Evolutionary conservation across 768 basidiomycete genomes (phyloP).

Genomic region (Hemileccinum impolitum): DNA sequence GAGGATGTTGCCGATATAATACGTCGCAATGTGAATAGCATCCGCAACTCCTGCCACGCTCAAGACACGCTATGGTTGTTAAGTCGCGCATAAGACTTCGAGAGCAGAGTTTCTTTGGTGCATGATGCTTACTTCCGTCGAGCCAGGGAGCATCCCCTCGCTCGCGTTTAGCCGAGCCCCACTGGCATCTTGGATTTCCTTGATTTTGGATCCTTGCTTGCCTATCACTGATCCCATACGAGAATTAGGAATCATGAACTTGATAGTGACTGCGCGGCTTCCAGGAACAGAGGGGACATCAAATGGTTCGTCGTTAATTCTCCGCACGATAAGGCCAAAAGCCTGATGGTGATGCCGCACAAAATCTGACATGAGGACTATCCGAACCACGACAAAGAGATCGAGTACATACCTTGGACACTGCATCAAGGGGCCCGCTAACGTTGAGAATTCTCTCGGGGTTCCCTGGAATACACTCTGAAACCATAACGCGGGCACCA

Average conservation of each 20-base stretch:
- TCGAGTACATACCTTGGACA: conserved; percentile 74
- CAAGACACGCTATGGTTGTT: conserved; percentile 73
- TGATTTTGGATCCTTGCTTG: conserved; percentile 96
- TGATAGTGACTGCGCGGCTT: conserved; percentile 97
- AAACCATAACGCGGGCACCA: conserved; percentile 93
- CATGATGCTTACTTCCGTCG: conserved; percentile 78
- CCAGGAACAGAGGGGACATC: conserved; percentile 97
- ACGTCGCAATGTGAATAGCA: conserved; percentile 98
- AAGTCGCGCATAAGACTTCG: conserved; percentile 14
- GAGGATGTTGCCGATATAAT: conserved; percentile 98
- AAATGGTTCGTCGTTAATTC: conserved; percentile 99
- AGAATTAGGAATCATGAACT: conserved; percentile 99
- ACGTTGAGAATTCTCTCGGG: conserved; percentile 99
- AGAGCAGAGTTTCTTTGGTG: background rate
- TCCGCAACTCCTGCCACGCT: conserved; percentile 98
- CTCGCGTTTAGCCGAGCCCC: conserved; percentile 95
- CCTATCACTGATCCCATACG: conserved; percentile 99
- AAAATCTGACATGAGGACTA: background rate
- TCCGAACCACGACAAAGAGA: background rate
- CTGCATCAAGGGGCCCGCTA: conserved; percentile 95
- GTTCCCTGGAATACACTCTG: conserved; percentile 97
- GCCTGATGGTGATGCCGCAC: conserved; percentile 51
- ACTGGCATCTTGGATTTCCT: conserved; percentile 98
- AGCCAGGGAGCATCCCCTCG: conserved; percentile 97
- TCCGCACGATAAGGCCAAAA: conserved; percentile 95